phyloP scores from a whole-genome alignment of 169 alveolate species.

The Plasmodium chabaudi region DNA sequence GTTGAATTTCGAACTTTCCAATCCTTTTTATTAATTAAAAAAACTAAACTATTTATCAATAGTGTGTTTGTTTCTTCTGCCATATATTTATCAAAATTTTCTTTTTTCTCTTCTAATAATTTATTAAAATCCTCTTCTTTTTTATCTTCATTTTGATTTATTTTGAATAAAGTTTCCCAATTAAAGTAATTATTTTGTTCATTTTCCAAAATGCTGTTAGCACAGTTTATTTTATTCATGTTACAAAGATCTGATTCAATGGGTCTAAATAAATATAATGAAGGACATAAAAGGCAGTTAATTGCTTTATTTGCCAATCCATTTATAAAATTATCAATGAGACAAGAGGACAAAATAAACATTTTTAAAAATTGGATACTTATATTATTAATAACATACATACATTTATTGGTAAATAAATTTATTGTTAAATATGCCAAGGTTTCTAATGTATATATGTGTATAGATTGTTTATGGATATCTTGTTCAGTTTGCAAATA shows the following conservation, averaged over 20 bases:
- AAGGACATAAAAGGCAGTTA: constrained; percentile 66
- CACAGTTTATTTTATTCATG: constrained; percentile 20
- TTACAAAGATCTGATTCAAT: background rate
- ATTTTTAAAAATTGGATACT: constrained; percentile 57
- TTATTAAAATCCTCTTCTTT: background rate
- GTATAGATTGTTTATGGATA: constrained; percentile 39
- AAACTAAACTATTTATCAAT: constrained; percentile 11
- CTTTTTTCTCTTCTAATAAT: background rate
- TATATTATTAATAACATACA: constrained; percentile 54
- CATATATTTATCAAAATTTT: constrained; percentile 14
- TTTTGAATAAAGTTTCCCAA: too few species aligned
- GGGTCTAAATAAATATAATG: constrained; percentile 36
- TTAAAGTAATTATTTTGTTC: background rate
- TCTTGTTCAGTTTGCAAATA: constrained; percentile 33
- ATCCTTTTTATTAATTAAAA: constrained; percentile 26
- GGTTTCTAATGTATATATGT: constrained; percentile 52
- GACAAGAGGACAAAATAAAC: constrained; percentile 48
- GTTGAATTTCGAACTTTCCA: constrained; percentile 66
- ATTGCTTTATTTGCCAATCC: constrained; percentile 52
- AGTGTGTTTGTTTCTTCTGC: constrained; percentile 15
- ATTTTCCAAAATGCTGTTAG: background rate
- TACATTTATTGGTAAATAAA: constrained; percentile 35
- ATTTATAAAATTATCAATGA: constrained; percentile 52
- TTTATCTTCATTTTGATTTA: background rate
- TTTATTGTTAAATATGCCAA: constrained; percentile 59